Evolutionary conservation across 2,329 filamentous ascomycete species (phyloP), one percentile per base, ranked within the genome.

Genomic region (Hawksworthiomyces lignivorus): DNA sequence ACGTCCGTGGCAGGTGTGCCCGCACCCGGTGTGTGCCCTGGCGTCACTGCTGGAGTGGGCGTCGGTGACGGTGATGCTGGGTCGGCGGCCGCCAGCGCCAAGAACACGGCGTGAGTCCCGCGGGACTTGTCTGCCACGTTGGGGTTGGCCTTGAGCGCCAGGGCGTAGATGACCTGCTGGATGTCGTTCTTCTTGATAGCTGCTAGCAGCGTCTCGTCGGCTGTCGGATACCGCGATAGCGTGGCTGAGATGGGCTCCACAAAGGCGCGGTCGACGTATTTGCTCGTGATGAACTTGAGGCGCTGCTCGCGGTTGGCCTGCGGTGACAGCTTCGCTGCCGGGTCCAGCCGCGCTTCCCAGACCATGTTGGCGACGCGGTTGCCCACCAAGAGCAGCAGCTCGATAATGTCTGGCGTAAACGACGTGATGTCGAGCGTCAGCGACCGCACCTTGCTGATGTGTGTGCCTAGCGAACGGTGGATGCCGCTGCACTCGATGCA

Each of bases 401-500:
- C 94, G 60, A 98, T 84, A 59, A 97, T 94, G 68, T 98, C 94
- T 53, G 86, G 83, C 4, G 92, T 97, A 61, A 98, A 98, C 0
- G 89, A 96, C 41, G 86, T 89, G 51, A 94, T 94, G 58, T 98
- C 92, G 31, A 98, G 73, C 0, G 92, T 98, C 31, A 98, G 73
- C 11, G 92, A 97, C 41, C 92, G 84, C 30, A 98, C 80, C 66
- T 98, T 98, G 62, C 88, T 95, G 57, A 98, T 96, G 61, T 98
- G 92, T 2, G 92, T 98, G 11, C 92, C 92, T 4, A 98, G 73
- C 1, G 90, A 97, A 31, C 92, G 81, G 62, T 98, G 92, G 48
- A 98, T 96, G 49, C 92, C 92, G 58, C 89, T 95, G 64, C 92
- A 98, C 62, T 98, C 90, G 58, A 96, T 96, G 65, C 92, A 98